Evolutionary conservation across 164 flowering plant species (phyloP).

Genomic region (Piper longum): DNA sequence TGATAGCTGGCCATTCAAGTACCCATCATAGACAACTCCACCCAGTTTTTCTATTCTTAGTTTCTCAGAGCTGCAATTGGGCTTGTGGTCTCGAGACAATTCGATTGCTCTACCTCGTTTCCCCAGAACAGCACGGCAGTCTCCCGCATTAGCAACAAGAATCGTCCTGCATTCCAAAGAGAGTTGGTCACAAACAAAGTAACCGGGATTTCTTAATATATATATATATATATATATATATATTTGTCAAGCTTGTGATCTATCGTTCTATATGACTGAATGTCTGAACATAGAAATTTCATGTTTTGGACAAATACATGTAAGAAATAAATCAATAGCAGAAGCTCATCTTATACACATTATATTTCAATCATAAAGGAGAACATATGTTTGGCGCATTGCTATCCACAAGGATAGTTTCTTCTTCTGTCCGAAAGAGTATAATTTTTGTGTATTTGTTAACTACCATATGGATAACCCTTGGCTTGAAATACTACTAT

Average conservation of each 20-base stretch:
- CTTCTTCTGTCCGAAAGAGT: too few relatives aligned
- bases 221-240: too few relatives aligned
- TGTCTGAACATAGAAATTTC: too few relatives aligned
- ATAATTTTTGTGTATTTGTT: too few relatives aligned
- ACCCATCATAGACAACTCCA: conserved; percentile 78
- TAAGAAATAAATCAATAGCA: neutral
- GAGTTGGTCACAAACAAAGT: neutral
- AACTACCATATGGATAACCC: too few relatives aligned
- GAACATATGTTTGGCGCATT: neutral
- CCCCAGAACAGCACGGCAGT: conserved; percentile 91
- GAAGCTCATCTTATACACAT: neutral
- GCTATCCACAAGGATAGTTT: too few relatives aligned
- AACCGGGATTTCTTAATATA: neutral
- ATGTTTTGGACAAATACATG: neutral
- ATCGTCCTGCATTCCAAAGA: conserved; percentile 34
- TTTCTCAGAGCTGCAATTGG: conserved; percentile 57
- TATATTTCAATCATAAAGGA: too few relatives aligned
- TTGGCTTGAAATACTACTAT: too few relatives aligned
- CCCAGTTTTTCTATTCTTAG: conserved; percentile 79
- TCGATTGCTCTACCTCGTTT: conserved; percentile 85
- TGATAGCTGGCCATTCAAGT: conserved; percentile 82
- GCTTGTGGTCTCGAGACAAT: conserved; percentile 86
- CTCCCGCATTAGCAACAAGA: conserved; percentile 86
- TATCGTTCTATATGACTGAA: too few relatives aligned
- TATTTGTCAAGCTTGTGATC: too few relatives aligned